Evolutionary conservation across 306 rosid species (phyloP).

Genomic region (Malus fusca): DNA sequence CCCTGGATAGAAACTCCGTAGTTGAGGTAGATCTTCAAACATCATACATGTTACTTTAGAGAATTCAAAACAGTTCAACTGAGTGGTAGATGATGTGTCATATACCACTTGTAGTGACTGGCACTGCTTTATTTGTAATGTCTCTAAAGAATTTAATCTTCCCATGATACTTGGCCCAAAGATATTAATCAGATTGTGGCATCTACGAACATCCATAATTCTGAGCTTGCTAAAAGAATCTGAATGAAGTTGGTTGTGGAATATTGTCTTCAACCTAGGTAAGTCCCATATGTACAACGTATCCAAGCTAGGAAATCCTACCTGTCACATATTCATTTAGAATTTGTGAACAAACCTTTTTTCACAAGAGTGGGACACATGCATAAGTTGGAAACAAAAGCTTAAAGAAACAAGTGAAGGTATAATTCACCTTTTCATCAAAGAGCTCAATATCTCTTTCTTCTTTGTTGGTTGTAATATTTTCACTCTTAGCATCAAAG

Average conservation of each 20-base stretch:
- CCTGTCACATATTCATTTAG: background rate
- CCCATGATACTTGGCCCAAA: background rate
- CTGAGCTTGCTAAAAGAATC: background rate
- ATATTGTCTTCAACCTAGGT: background rate
- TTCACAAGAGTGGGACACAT: background rate
- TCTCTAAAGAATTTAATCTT: background rate
- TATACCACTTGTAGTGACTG: background rate
- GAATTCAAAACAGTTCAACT: background rate
- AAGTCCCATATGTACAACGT: background rate
- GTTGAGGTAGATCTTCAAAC: too few species aligned
- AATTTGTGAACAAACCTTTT: background rate
- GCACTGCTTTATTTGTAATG: rapidly evolving
- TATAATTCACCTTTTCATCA: background rate
- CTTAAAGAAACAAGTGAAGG: background rate
- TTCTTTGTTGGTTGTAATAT: background rate
- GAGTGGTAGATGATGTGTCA: background rate
- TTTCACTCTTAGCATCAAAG: too few species aligned
- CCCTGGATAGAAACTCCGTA: too few species aligned
- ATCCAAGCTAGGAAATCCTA: background rate
- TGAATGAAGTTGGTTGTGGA: background rate
- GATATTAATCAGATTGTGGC: background rate
- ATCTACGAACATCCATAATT: background rate
- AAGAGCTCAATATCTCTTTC: background rate
- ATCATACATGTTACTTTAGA: rapidly evolving
- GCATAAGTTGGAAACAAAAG: background rate